Evolutionary conservation across 2,329 filamentous ascomycete species (phyloP).

Genomic region (Calonectria honghensis): DNA sequence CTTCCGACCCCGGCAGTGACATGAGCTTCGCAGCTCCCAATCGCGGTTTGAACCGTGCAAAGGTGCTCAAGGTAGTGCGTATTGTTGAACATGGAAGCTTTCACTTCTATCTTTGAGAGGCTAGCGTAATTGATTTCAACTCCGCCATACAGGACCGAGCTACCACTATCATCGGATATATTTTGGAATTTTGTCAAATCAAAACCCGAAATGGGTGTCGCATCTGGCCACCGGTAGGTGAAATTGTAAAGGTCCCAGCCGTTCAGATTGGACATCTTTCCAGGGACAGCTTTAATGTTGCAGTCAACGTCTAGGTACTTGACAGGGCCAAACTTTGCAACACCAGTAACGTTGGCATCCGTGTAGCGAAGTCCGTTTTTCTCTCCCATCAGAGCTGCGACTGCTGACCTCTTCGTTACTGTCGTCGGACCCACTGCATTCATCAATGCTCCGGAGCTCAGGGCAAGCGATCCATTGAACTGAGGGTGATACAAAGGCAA

Average conservation of each 20-base stretch:
- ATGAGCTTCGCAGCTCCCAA: neutral
- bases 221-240: conserved; percentile 7
- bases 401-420: neutral
- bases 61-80: conserved; percentile 11
- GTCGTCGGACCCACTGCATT: neutral
- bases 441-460: neutral
- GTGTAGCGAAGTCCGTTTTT: conserved; percentile 1
- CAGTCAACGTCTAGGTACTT: conserved; percentile 3
- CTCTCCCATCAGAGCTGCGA: conserved; percentile 5
- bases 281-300: neutral
- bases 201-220: neutral
- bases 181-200: neutral
- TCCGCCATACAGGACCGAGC: neutral
- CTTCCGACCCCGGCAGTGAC: neutral
- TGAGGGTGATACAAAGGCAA: conserved; percentile 7
- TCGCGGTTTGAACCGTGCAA: neutral
- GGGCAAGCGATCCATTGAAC: conserved; percentile 7
- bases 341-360: neutral
- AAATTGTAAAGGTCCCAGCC: conserved; percentile 16
- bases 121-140: neutral
- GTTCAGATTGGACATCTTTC: neutral
- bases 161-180: neutral
- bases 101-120: neutral
- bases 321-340: conserved; percentile 8
- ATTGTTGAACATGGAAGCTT: conserved; percentile 7